Conservation (phyloP, 345 rosid genomes). For the Populus alba region DNA sequence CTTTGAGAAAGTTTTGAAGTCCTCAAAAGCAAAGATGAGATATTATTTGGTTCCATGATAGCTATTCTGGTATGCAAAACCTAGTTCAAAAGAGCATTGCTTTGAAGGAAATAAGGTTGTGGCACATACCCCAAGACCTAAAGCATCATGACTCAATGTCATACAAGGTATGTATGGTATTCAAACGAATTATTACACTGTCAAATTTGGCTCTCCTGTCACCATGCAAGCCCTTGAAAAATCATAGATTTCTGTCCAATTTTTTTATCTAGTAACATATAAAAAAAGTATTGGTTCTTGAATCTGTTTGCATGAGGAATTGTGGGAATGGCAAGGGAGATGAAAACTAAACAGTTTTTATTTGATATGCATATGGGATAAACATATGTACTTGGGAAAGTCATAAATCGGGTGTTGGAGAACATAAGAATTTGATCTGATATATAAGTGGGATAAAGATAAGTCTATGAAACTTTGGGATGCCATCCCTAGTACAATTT, state of each 20-base stretch:
- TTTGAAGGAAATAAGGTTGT: not conserved
- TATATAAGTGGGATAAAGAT: not conserved
- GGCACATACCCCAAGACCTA: not conserved
- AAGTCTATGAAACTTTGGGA: not conserved
- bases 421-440: not conserved
- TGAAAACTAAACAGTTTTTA: not conserved
- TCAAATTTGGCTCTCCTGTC: not conserved
- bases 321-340: not conserved
- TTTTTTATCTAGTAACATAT: not conserved
- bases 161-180: not conserved
- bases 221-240: not conserved
- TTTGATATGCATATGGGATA: not conserved
- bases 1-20: not conserved
- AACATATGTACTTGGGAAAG: too few relatives aligned
- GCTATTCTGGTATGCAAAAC: not conserved
- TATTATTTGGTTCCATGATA: not conserved
- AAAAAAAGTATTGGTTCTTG: not conserved
- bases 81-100: not conserved
- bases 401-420: not conserved
- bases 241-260: not conserved
- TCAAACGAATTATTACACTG: not conserved
- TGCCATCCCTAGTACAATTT: not conserved
- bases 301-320: not conserved
- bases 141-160: not conserved
- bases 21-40: not conserved